Conservation (phyloP, 495 filamentous ascomycete genomes). For the Bacidia rubella region DNA sequence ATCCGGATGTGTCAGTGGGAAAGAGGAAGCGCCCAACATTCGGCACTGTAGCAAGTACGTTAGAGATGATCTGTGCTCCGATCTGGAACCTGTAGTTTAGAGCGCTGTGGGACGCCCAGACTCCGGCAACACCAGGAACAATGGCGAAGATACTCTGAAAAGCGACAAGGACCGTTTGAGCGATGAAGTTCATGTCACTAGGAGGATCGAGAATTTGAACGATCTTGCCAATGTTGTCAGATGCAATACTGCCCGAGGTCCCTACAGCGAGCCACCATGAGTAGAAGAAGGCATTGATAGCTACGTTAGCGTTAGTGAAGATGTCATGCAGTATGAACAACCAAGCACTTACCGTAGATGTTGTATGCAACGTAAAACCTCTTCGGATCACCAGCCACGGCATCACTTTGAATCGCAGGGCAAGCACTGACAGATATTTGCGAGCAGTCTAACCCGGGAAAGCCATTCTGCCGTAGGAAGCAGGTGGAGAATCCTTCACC, state of each 20-base stretch:
- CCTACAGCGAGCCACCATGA: constrained; percentile 4
- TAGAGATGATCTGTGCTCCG: constrained; percentile 1
- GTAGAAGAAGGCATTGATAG: constrained; percentile 7
- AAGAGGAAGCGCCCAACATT: constrained; percentile 6
- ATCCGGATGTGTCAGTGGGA: not conserved
- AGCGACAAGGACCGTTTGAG: not conserved
- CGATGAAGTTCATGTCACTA: not conserved
- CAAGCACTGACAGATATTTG: constrained; percentile 3
- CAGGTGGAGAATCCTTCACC: constrained; percentile 10
- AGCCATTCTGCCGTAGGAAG: constrained; percentile 6
- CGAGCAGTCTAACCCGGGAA: constrained; percentile 4
- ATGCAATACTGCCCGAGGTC: not conserved
- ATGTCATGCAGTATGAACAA: not conserved
- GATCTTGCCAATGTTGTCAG: constrained; percentile 2
- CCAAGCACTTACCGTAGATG: not conserved
- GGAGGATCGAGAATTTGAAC: not conserved
- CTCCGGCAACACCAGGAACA: constrained; percentile 2
- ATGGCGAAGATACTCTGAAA: constrained; percentile 4
- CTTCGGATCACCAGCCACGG: not conserved
- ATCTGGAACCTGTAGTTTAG: constrained; percentile 6
- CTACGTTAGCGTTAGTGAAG: not conserved
- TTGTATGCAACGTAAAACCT: constrained; percentile 8
- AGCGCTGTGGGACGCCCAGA: constrained; percentile 3
- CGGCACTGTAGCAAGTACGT: not conserved
- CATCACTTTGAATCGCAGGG: not conserved